A percentile compares a stretch with the other conserved stretches of the same genome.
Conservation (phyloP, 78 protist species). For the Dictyostelium discoideum region DNA sequence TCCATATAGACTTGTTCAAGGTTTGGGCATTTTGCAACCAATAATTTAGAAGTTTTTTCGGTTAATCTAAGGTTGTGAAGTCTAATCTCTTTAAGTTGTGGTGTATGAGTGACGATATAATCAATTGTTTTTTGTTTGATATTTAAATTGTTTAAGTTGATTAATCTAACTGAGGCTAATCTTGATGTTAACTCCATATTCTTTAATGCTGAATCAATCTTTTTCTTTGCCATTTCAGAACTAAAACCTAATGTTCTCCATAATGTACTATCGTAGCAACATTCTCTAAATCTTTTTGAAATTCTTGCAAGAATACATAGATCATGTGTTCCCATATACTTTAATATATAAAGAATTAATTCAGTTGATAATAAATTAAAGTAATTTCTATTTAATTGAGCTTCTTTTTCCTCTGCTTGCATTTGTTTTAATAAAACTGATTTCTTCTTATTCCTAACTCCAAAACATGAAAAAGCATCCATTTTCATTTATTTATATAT, state of each 20-base stretch:
- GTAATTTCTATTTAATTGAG: constrained; percentile 38
- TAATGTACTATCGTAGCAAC: constrained; percentile 64
- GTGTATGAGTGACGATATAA: constrained; percentile 64
- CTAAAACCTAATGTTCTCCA: constrained; percentile 65
- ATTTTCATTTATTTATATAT: constrained; percentile 57
- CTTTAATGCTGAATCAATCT: constrained; percentile 44
- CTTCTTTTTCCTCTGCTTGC: constrained; percentile 40
- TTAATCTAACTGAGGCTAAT: constrained; percentile 37
- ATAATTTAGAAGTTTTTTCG: constrained; percentile 49
- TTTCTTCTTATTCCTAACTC: constrained; percentile 47
- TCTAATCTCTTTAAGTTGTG: constrained; percentile 64
- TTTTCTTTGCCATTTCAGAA: constrained; percentile 28
- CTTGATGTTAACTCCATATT: constrained; percentile 54
- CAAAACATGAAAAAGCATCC: constrained; percentile 77
- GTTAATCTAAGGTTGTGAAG: constrained; percentile 60
- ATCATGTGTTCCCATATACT: constrained; percentile 20
- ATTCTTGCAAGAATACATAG: constrained; percentile 52
- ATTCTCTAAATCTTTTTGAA: constrained; percentile 47
- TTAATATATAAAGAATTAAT: constrained; percentile 40
- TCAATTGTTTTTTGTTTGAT: constrained; percentile 65
- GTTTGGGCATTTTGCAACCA: constrained; percentile 73
- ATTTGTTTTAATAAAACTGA: constrained; percentile 28
- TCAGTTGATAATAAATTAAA: constrained; percentile 60
- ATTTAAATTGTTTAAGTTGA: constrained; percentile 40
- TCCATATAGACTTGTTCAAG: constrained; percentile 77